Percentiles rank a stretch among this genome's conserved stretches.
phyloP scores from a whole-genome alignment of 2,329 filamentous ascomycete species.

The Neurospora sp. region DNA sequence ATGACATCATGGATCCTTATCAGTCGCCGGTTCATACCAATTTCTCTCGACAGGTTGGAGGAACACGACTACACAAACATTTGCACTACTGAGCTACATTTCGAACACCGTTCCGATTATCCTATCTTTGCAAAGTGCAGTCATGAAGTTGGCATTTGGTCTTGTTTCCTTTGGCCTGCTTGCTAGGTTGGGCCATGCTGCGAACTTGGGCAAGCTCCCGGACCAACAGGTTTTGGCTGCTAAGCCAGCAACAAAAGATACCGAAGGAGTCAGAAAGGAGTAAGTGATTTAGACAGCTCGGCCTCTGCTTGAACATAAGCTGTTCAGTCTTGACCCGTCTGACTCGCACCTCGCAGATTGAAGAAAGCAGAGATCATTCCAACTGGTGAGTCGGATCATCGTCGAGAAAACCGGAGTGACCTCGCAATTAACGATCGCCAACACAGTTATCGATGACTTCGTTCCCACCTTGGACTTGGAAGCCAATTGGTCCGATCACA shows the following conservation, averaged over 20 bases:
- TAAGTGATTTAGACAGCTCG: neutral
- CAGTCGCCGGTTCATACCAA: neutral
- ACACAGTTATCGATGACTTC: slow-evolving; percentile 49
- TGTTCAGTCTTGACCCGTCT: neutral
- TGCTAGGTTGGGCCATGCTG: neutral
- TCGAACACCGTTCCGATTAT: neutral
- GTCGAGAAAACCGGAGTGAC: neutral
- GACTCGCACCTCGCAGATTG: slow-evolving; percentile 7
- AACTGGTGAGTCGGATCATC: slow-evolving; percentile 7
- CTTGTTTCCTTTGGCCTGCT: neutral
- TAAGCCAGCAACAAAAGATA: neutral
- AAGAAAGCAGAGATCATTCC: slow-evolving; percentile 19
- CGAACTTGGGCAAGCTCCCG: neutral
- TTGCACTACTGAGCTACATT: neutral
- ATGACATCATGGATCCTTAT: neutral
- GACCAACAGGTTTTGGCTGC: slow-evolving; percentile 2
- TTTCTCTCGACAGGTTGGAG: neutral
- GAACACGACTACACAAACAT: neutral
- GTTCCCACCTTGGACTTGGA: slow-evolving; percentile 42
- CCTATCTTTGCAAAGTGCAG: neutral
- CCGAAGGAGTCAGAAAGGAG: slow-evolving; percentile 5
- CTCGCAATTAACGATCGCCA: neutral
- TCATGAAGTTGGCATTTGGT: neutral
- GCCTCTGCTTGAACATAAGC: neutral
- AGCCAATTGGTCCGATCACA: slow-evolving; percentile 33